A percentile compares a stretch with the other conserved stretches of the same genome.
Evolutionary conservation across 2,329 filamentous ascomycete genomes (phyloP).

Genomic region (Cordyceps militaris): DNA sequence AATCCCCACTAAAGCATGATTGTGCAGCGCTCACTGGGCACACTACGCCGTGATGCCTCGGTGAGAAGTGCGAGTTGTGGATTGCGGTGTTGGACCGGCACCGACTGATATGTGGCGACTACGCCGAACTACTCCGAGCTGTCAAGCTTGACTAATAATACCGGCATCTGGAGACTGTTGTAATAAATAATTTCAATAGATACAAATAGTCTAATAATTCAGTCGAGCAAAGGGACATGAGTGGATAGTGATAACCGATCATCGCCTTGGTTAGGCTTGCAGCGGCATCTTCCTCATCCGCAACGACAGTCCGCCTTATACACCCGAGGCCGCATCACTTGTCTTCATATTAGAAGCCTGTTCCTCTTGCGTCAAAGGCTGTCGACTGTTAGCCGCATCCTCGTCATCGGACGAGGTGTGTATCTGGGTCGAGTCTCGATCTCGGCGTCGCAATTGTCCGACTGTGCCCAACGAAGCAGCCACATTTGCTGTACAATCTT

Average conservation of each 20-base stretch:
- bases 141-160: neutral
- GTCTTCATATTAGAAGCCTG: neutral
- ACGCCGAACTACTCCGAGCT: slow-evolving; percentile 9
- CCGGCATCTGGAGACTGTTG: neutral
- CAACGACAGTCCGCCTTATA: neutral
- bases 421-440: slow-evolving; percentile 21
- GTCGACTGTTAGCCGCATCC: slow-evolving; percentile 18
- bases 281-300: neutral
- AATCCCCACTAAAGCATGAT: neutral
- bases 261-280: neutral
- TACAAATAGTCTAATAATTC: neutral
- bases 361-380: slow-evolving; percentile 15
- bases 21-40: neutral
- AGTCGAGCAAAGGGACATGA: neutral
- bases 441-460: slow-evolving; percentile 13
- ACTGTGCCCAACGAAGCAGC: neutral
- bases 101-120: neutral
- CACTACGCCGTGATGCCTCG: neutral
- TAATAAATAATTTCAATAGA: neutral
- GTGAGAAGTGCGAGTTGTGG: slow-evolving; percentile 6
- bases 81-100: neutral
- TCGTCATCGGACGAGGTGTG: slow-evolving; percentile 18
- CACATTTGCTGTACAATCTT: neutral
- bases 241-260: no score
- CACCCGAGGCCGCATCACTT: neutral